These are phyloP conservation scores for Teratosphaeriaceae sp. DNA, from an alignment of 2,329 filamentous ascomycete genomes.

Conservation along the genomic window DNA sequence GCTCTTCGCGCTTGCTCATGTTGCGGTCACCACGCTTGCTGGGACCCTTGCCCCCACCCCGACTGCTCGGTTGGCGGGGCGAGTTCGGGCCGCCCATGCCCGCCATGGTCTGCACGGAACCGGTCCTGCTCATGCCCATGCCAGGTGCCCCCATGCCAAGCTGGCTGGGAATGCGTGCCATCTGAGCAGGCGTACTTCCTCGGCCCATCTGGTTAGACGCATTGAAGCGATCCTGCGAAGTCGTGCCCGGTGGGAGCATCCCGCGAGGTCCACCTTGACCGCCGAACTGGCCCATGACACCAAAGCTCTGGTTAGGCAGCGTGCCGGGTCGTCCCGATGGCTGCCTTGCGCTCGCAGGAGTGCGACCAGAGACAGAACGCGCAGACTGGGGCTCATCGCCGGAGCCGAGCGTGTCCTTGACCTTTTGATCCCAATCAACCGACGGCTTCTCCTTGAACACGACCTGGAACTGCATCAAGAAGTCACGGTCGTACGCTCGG, in stretches of 20 bases:
- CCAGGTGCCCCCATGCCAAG: conserved; percentile 38
- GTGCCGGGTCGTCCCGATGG: conserved; percentile 32
- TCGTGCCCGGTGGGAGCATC: conserved; percentile 67
- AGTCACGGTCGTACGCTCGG: conserved; percentile 92
- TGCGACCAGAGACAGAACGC: conserved; percentile 55
- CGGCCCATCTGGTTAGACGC: conserved; percentile 19
- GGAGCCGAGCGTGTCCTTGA: conserved; percentile 80
- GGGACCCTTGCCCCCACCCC: conserved; percentile 51
- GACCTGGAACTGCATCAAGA: conserved; percentile 91
- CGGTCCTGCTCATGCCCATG: conserved; percentile 55
- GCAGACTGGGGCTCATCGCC: conserved; percentile 53
- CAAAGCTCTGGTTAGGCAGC: conserved; percentile 66
- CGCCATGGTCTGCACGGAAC: conserved; percentile 53
- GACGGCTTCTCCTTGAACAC: conserved; percentile 97
- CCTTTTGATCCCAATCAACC: conserved; percentile 82
- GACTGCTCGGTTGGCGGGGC: conserved; percentile 46
- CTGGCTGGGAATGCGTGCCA: conserved; percentile 54
- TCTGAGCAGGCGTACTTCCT: conserved; percentile 40
- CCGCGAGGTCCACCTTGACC: conserved; percentile 28
- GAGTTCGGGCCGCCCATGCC: conserved; percentile 59
- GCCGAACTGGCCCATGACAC: conserved; percentile 29
- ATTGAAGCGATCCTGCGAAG: conserved; percentile 65
- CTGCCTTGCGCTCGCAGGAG: conserved; percentile 43
- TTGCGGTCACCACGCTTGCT: conserved; percentile 55
- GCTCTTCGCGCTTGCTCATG: conserved; percentile 50